A percentile compares a stretch with the other conserved stretches of the same genome.
Conservation (phyloP, 345 rosid species). For the Kernera saxatilis region DNA sequence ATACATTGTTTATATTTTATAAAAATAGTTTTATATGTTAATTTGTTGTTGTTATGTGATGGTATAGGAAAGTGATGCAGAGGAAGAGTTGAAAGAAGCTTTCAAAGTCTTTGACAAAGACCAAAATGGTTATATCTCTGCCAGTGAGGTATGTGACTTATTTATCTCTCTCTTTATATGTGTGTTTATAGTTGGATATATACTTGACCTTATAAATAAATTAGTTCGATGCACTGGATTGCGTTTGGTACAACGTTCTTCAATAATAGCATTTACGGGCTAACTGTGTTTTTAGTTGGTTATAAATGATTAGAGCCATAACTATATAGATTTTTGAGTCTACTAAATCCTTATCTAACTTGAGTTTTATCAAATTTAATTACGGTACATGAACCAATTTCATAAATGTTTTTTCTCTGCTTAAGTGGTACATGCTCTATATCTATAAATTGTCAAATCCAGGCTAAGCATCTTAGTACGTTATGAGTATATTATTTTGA, state of each 20-base stretch:
- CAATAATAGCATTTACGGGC: constrained; percentile 27
- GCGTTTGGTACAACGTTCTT: constrained; percentile 15
- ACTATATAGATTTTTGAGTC: background rate
- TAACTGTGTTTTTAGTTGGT: constrained; percentile 8
- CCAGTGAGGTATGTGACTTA: constrained; percentile 43
- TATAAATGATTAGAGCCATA: constrained; percentile 14
- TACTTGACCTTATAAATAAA: background rate
- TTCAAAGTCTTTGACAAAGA: constrained; percentile 69
- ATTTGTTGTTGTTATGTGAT: constrained; percentile 1
- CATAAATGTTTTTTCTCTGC: background rate
- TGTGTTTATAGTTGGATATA: background rate
- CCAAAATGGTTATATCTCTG: constrained; percentile 61
- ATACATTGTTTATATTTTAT: background rate
- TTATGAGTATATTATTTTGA: background rate
- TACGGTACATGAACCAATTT: constrained; percentile 9
- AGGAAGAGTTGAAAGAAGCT: constrained; percentile 53
- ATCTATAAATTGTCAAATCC: background rate
- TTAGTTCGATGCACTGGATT: constrained; percentile 14
- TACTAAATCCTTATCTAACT: background rate
- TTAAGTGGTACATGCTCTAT: constrained; percentile 6
- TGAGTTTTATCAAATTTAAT: background rate
- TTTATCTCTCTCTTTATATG: background rate
- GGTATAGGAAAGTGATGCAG: constrained; percentile 49
- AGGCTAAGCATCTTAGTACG: constrained; percentile 7
- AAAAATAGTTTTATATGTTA: background rate